Evolutionary conservation across 352 stramenopile genomes (phyloP), one percentile per base, ranked within the genome.

Genomic region (Pythium plurisporium): DNA sequence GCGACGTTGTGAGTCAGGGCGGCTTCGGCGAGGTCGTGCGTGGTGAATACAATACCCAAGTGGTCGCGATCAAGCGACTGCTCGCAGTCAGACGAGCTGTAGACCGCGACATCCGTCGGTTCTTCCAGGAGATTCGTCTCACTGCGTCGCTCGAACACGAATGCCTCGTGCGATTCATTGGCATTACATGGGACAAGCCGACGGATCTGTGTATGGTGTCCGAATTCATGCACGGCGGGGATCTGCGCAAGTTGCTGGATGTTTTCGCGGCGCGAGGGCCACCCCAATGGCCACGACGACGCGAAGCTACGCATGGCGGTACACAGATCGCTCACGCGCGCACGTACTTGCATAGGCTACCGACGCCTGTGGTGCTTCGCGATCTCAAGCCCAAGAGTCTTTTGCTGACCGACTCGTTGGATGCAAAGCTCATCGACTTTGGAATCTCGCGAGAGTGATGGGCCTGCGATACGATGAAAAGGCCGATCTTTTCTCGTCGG

Each of bases 401-500:
- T 19, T 37, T 81, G 34, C 43, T 81, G n/a, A 60, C 40, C 4
- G 37, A 37, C 1, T 36, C 66, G 0, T 36, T 70, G 25, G 47
- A 79, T 30, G 70, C 67, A 25, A 83, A 83, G 36, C 33, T 83
- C 20, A 78, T 65, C 19, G 73, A 80, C 50, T 83, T 83, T 48
- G 67, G 67, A 9, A 60, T 72, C 10, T 69, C 64, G 43, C 56
- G 64, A 9, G 57, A 72, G n/a, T n/a, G 65, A 30, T 70, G 17
- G 59, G 67, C 33, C 34, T 64, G 47, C 50, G 73, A 10, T 59
- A 64, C 38, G 27, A 43, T 23, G 55, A 54, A 27, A 62, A 51
- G 26, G 82, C 82, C n/a, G 85, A 94, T 49, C 70, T 94, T 48
- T 94, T 94, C 53, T 67, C 92, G 41, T 73, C 57, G 2, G 69